Conservation (phyloP, 2,329 filamentous ascomycete species). For the Pseudogymnoascus sp. region DNA sequence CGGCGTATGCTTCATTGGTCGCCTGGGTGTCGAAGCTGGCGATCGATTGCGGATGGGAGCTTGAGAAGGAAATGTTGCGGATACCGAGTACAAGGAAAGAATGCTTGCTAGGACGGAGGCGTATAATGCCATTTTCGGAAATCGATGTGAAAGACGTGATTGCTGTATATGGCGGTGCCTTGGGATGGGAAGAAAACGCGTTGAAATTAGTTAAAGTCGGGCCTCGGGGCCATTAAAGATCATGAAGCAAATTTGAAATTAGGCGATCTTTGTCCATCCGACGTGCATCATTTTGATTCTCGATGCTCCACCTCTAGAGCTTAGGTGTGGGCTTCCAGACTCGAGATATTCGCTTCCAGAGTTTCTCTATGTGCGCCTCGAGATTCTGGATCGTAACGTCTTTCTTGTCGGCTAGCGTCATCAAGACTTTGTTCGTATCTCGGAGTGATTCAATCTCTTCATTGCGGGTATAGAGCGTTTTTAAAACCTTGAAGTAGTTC, state of each 20-base stretch:
- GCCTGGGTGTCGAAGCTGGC: constrained; percentile 66
- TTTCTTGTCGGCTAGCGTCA: no score
- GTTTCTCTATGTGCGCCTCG: neutral
- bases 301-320: no score
- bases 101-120: constrained; percentile 61
- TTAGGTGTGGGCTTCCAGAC: no score
- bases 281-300: no score
- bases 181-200: constrained; percentile 51
- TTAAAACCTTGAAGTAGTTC: no score
- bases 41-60: constrained; percentile 60
- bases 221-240: constrained; percentile 19
- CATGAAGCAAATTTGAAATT: neutral
- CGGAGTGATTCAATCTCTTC: no score
- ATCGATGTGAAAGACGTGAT: constrained; percentile 38
- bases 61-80: constrained; percentile 76
- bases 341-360: no score
- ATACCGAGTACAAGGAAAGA: constrained; percentile 90
- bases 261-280: neutral
- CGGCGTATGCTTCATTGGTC: constrained; percentile 76
- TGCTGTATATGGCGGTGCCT: constrained; percentile 44
- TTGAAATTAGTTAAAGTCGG: constrained; percentile 49
- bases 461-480: no score
- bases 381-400: no score
- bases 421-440: no score
- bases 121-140: constrained; percentile 19